phyloP scores from a whole-genome alignment of 768 basidiomycete genomes.

The Pleurotus citrinopileatus region DNA sequence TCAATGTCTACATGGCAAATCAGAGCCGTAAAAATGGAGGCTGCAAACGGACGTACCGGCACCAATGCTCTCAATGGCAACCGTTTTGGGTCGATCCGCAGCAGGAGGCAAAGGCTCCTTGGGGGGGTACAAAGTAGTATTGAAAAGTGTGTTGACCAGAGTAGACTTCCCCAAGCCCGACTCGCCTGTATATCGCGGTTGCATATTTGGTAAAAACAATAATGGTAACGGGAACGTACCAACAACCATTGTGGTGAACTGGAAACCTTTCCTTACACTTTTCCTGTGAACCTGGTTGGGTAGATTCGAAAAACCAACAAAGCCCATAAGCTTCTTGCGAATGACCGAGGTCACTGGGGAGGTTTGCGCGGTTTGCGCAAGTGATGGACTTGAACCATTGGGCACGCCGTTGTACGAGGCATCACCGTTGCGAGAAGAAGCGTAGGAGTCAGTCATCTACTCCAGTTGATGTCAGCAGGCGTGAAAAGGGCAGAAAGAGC shows the following conservation, averaged over 20 bases:
- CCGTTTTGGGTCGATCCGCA: conserved; percentile 86
- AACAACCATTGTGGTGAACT: conserved; percentile 99
- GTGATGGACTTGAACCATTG: conserved; percentile 65
- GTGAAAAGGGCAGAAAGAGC: conserved; percentile 25
- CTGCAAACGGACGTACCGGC: conserved; percentile 65
- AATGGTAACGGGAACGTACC: conserved; percentile 56
- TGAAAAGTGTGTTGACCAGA: conserved; percentile 97
- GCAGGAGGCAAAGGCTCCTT: conserved; percentile 84
- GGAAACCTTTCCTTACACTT: conserved; percentile 97
- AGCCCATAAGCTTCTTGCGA: conserved; percentile 93
- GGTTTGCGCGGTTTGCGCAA: conserved; percentile 36
- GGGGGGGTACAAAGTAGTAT: conserved; percentile 90
- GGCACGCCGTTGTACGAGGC: conserved; percentile 51
- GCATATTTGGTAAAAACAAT: conserved; percentile 18
- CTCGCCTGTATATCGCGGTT: conserved; percentile 61
- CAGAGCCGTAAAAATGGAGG: conserved; percentile 16
- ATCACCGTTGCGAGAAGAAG: conserved; percentile 66
- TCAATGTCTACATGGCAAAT: conserved; percentile 77
- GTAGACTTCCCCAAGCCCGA: conserved; percentile 99
- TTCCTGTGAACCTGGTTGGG: conserved; percentile 99
- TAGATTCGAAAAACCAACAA: conserved; percentile 95
- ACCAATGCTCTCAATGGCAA: conserved; percentile 97
- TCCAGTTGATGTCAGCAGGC: conserved; percentile 23
- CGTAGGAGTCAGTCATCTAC: conserved; percentile 76
- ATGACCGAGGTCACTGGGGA: conserved; percentile 44